Evolutionary conservation across 345 rosid genomes (phyloP), one percentile per base, ranked within the genome.

Genomic region (Linum trigynum): DNA sequence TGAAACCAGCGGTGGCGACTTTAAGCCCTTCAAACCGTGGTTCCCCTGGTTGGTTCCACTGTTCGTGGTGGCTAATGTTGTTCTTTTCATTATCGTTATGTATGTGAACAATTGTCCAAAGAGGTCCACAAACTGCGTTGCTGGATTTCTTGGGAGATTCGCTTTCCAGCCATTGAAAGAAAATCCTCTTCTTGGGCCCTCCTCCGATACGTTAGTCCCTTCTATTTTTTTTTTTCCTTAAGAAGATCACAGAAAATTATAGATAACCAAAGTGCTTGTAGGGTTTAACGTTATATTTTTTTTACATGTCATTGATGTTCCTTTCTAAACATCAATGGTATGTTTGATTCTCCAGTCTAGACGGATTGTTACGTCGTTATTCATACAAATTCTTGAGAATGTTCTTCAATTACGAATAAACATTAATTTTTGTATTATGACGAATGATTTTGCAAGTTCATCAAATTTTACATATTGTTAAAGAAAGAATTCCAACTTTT

Each of bases 1-100:
- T 1, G 32, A 23, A 23, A 43, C 38, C 73, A 63, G 66, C 64
- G 68, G 53, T 72, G 48, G 61, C n/a, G 70, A 82, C 48, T 80
- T 74, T 68, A 66, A 77, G 64, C 88, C 86, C 57, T 86, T 86
- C 65, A 75, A 66, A 42, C 61, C 51, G 58, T 70, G 78, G 78
- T 39, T 63, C 3, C 69, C 78, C 6, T 75, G 78, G 78, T 9
- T 75, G 59, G 69, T 75, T 39, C 78, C 74, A 35, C 11, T 43
- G 15, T 66, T 75, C 39, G 78, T 75, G 58, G 65, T 63, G 42
- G 63, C 66, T 17, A 75, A 75, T 42, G 15, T 72, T 50, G 71
- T 55, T 39, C 9, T 76, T 39, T 72, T 76, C 66, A 12, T 68
- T 51, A 55, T 67, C 7, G 59, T 55, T 4, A 70, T 78, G 73